Conservation (phyloP, 2,329 filamentous ascomycete genomes). For the Mycosphaerelloides madeirae region DNA sequence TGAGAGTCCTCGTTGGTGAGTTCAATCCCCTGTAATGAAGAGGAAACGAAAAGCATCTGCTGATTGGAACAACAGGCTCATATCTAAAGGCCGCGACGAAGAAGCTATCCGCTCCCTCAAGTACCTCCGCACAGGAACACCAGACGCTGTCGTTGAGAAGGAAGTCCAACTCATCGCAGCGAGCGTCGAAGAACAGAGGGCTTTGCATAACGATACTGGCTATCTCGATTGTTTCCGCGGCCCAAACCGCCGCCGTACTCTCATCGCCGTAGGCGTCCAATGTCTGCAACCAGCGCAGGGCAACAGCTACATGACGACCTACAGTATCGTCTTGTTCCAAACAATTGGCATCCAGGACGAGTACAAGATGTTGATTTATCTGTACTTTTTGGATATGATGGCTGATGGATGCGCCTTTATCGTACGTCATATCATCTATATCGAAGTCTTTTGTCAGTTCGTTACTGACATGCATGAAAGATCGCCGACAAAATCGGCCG, state of each 20-base stretch:
- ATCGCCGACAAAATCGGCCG: conserved; percentile 10
- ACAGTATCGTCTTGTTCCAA: conserved; percentile 12
- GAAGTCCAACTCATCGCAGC: conserved; percentile 5
- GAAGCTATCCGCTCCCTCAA: conserved; percentile 5
- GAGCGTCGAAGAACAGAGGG: conserved; percentile 3
- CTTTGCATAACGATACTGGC: conserved; percentile 2
- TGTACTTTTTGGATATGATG: conserved; percentile 11
- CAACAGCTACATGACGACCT: conserved; percentile 12
- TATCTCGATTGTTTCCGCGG: conserved; percentile 8
- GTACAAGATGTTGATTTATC: conserved; percentile 13
- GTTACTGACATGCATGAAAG: too few species aligned
- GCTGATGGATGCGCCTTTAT: conserved; percentile 8
- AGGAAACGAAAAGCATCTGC: too few species aligned
- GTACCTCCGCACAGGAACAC: conserved; percentile 4
- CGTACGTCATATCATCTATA: too few species aligned
- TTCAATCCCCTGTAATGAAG: too few species aligned
- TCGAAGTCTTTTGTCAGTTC: too few species aligned
- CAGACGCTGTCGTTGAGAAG: conserved; percentile 8
- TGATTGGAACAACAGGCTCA: too few species aligned
- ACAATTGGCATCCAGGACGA: conserved; percentile 9
- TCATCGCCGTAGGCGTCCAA: conserved; percentile 8
- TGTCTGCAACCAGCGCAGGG: conserved; percentile 9
- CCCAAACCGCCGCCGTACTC: conserved; percentile 8
- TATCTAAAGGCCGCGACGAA: conserved; percentile 6
- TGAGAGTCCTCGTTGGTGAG: conserved; percentile 8